Percentiles rank a stretch among this genome's conserved stretches.
Conservation (phyloP, 1,284 basidiomycete species). For the Sanghuangporus baumii region DNA sequence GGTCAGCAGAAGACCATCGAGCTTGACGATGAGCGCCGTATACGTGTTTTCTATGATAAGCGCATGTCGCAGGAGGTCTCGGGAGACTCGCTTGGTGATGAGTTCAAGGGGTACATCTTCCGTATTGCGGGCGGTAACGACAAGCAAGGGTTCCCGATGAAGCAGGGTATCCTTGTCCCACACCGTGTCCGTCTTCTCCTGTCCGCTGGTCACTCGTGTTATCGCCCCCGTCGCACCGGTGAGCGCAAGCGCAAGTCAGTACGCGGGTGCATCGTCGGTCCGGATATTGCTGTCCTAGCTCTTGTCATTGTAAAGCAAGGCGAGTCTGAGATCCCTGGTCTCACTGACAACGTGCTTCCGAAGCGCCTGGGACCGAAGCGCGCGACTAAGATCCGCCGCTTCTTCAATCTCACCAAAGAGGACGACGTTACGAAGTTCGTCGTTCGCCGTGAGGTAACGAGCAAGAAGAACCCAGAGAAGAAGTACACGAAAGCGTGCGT, state of each 20-base stretch:
- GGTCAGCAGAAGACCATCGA: slow-evolving; percentile 86
- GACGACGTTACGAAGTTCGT: slow-evolving; percentile 99
- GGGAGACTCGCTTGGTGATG: slow-evolving; percentile 88
- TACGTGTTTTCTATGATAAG: slow-evolving; percentile 94
- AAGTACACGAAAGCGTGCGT: slow-evolving; percentile 94
- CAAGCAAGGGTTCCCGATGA: slow-evolving; percentile 98
- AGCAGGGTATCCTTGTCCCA: slow-evolving; percentile 96
- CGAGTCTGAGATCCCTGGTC: slow-evolving; percentile 84
- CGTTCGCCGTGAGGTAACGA: slow-evolving; percentile 86
- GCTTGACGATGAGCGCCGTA: slow-evolving; percentile 89
- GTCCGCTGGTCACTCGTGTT: slow-evolving; percentile 95
- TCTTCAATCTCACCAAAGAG: slow-evolving; percentile 98
- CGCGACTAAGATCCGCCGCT: slow-evolving; percentile 92
- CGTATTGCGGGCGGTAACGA: slow-evolving; percentile 97
- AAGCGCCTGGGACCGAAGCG: slow-evolving; percentile 96
- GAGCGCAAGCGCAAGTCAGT: slow-evolving; percentile 99
- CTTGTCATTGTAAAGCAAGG: slow-evolving; percentile 98
- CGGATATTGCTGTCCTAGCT: slow-evolving; percentile 94
- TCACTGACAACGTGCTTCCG: slow-evolving; percentile 91
- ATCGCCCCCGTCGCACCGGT: slow-evolving; percentile 87
- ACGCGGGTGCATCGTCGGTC: slow-evolving; percentile 94
- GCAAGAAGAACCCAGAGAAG: slow-evolving; percentile 85
- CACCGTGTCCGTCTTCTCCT: slow-evolving; percentile 94
- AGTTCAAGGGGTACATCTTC: slow-evolving; percentile 97
- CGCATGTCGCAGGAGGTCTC: slow-evolving; percentile 94